Percentiles rank a stretch among this genome's conserved stretches.
Evolutionary conservation across 805 yeast species (phyloP).

Genomic region (Debaryomyces tyrocola): DNA sequence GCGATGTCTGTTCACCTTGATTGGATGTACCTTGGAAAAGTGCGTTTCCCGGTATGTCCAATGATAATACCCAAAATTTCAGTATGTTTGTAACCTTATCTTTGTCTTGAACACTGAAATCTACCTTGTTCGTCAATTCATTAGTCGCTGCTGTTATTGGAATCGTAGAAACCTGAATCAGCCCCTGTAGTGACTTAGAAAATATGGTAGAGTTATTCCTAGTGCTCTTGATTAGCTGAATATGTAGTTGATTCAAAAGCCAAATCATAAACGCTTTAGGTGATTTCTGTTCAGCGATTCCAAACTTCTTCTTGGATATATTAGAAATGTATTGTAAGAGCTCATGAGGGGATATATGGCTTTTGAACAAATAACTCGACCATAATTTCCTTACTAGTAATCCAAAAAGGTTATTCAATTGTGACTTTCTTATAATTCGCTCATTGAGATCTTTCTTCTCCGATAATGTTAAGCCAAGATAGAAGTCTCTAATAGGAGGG

Average conservation of each 20-base stretch:
- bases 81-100: neutral
- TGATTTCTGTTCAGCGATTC: constrained; percentile 37
- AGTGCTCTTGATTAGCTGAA: constrained; percentile 13
- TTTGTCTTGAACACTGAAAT: constrained; percentile 16
- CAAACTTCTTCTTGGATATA: constrained; percentile 44
- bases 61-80: constrained; percentile 52
- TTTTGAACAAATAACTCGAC: constrained; percentile 58
- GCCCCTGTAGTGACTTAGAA: constrained; percentile 53
- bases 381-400: constrained; percentile 58
- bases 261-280: constrained; percentile 63
- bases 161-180: constrained; percentile 29
- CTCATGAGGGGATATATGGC: constrained; percentile 69
- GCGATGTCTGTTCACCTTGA: constrained; percentile 8
- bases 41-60: constrained; percentile 52
- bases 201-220: constrained; percentile 20
- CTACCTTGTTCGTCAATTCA: constrained; percentile 19
- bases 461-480: constrained; percentile 28
- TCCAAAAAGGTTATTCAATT: constrained; percentile 44
- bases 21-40: constrained; percentile 1
- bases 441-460: constrained; percentile 21
- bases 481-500: constrained; percentile 41
- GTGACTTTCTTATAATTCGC: constrained; percentile 11
- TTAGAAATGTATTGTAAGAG: constrained; percentile 50
- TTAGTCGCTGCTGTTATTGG: constrained; percentile 8
- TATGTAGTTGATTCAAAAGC: constrained; percentile 51